Conservation (phyloP, 352 stramenopile genomes). For the Pythium aristosporum region DNA sequence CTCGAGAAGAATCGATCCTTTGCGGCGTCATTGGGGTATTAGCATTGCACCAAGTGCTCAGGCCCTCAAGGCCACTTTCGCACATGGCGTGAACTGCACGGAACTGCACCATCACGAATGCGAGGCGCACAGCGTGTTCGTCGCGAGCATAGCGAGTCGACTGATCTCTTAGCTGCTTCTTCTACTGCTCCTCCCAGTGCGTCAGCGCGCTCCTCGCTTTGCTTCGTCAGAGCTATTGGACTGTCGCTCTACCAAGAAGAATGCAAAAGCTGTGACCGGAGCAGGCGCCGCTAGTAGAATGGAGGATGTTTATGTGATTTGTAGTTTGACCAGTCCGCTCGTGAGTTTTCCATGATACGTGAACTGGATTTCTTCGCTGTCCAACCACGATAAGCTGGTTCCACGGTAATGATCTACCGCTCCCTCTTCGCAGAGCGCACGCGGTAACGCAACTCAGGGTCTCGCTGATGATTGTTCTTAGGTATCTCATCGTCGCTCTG, state of each 20-base stretch:
- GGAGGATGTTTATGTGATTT: slow-evolving; percentile 23
- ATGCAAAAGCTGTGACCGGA: background rate
- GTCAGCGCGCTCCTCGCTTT: slow-evolving; percentile 5
- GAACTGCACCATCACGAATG: slow-evolving; percentile 30
- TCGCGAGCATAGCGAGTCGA: background rate
- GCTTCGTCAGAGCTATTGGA: slow-evolving; percentile 17
- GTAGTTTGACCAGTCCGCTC: slow-evolving; percentile 12
- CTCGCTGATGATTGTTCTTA: too few species aligned
- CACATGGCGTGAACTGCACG: slow-evolving; percentile 35
- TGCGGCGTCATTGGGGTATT: slow-evolving; percentile 40
- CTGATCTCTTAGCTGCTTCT: slow-evolving; percentile 11
- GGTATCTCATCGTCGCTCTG: too few species aligned
- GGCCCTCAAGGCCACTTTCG: slow-evolving; percentile 40
- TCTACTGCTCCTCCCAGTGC: slow-evolving; percentile 13
- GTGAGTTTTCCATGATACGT: slow-evolving; percentile 19
- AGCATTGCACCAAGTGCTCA: slow-evolving; percentile 40
- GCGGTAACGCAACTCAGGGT: too few species aligned
- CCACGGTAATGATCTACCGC: too few species aligned
- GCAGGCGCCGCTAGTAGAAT: background rate
- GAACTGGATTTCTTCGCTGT: slow-evolving; percentile 6
- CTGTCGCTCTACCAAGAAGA: slow-evolving; percentile 14
- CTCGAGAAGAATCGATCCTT: slow-evolving; percentile 17
- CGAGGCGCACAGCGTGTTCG: slow-evolving; percentile 1
- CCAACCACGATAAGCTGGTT: too few species aligned
- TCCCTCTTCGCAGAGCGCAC: too few species aligned